Evolutionary conservation across 257 asterid species (phyloP).

Genomic region (Eustoma russellianum): DNA sequence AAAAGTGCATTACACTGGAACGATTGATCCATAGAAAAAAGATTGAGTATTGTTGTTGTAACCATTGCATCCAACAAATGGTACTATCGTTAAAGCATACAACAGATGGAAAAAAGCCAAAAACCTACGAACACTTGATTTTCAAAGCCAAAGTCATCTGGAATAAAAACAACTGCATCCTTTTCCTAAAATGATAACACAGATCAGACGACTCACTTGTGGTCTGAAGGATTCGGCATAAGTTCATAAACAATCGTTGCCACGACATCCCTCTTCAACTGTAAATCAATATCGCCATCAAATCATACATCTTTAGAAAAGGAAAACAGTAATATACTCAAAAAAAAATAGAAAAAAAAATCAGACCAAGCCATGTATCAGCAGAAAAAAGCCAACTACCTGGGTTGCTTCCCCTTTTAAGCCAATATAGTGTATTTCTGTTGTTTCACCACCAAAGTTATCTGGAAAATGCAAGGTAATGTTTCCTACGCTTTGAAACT

Average conservation of each 20-base stretch:
- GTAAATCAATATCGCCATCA: conserved; percentile 15
- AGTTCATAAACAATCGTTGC: conserved; percentile 90
- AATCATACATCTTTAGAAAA: background rate
- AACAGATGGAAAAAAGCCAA: no score
- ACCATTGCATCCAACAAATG: no score
- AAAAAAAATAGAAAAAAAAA: background rate
- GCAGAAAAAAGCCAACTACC: conserved; percentile 30
- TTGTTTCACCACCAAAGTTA: conserved; percentile 83
- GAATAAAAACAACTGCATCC: no score
- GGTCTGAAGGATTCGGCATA: conserved; percentile 97
- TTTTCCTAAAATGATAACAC: background rate
- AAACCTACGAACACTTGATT: no score
- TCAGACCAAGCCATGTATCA: background rate
- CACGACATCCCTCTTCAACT: conserved; percentile 90
- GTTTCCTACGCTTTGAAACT: conserved; percentile 88
- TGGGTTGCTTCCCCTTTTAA: conserved; percentile 98
- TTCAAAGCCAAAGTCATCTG: no score
- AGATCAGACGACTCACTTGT: conserved; percentile 58
- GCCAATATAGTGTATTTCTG: conserved; percentile 91
- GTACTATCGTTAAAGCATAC: no score
- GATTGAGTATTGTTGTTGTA: no score
- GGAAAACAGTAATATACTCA: background rate
- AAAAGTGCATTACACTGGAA: no score
- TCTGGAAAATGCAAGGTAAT: conserved; percentile 93
- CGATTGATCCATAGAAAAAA: no score